These are phyloP conservation scores for Cerrena zonata DNA, from an alignment of 1,284 basidiomycete species.

Conservation along the genomic window DNA sequence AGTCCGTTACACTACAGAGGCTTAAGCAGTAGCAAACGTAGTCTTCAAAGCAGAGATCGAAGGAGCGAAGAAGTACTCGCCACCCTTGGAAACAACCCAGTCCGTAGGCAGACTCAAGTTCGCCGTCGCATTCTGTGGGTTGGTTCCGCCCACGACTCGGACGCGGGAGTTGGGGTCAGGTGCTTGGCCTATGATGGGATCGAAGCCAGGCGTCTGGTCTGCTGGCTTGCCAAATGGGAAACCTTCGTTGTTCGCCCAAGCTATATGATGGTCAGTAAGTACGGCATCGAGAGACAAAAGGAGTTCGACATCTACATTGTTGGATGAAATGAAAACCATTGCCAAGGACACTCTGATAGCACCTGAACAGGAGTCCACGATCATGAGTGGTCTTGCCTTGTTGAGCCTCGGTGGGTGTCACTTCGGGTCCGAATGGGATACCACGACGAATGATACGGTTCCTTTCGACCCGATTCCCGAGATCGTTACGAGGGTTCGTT, in stretches of 20 bases:
- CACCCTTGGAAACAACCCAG: constrained; percentile 33
- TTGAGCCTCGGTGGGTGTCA: constrained; percentile 32
- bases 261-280: constrained; percentile 4
- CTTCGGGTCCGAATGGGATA: constrained; percentile 36
- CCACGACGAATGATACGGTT: constrained; percentile 30
- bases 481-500: constrained; percentile 45
- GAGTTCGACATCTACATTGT: constrained; percentile 15
- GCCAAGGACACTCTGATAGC: constrained; percentile 42
- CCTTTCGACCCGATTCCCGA: constrained; percentile 17
- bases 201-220: constrained; percentile 21
- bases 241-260: constrained; percentile 26
- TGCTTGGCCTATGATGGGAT: constrained; percentile 42
- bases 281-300: not conserved
- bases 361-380: constrained; percentile 46
- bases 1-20: too few species aligned
- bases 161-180: constrained; percentile 22
- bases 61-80: constrained; percentile 41
- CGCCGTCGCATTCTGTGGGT: constrained; percentile 31
- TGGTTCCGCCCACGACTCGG: constrained; percentile 30
- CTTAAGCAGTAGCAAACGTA: too few species aligned
- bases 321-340: constrained; percentile 48
- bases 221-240: constrained; percentile 22
- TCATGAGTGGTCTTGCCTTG: constrained; percentile 32
- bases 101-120: constrained; percentile 22
- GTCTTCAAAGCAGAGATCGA: constrained; percentile 28